phyloP scores from a whole-genome alignment of 345 rosid genomes.

The Orychophragmus violaceus region DNA sequence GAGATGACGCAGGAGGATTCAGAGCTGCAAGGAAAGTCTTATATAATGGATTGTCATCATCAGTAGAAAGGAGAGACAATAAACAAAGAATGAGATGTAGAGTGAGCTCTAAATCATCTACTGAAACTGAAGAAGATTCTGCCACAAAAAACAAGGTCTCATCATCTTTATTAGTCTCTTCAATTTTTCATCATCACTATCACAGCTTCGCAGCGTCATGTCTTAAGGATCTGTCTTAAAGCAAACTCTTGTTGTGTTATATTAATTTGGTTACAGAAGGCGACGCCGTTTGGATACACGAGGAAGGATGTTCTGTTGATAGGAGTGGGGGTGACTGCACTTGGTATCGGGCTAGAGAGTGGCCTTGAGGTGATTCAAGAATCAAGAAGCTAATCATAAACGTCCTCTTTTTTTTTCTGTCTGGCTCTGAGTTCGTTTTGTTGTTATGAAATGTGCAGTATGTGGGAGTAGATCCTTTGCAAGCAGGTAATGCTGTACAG shows the following conservation, averaged over 20 bases:
- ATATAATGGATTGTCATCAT: constrained; percentile 14
- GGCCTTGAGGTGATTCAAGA: constrained; percentile 73
- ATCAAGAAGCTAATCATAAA: neutral
- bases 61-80: neutral
- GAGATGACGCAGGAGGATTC: constrained; percentile 14
- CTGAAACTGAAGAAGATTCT: constrained; percentile 27
- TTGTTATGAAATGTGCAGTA: constrained; percentile 39
- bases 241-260: constrained; percentile 3
- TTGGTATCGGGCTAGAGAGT: constrained; percentile 72
- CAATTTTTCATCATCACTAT: neutral
- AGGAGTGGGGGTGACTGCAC: constrained; percentile 73
- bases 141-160: constrained; percentile 23
- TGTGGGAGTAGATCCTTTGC: constrained; percentile 78
- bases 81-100: constrained; percentile 18
- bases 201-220: neutral
- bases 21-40: constrained; percentile 11
- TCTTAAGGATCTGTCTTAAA: too few species aligned
- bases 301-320: constrained; percentile 89
- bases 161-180: neutral
- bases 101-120: constrained; percentile 27
- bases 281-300: constrained; percentile 82
- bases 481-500: constrained; percentile 90
- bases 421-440: neutral
- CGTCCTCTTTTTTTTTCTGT: neutral
- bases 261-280: constrained; percentile 29